These are phyloP conservation scores for Pythium apleroticum DNA, from an alignment of 352 stramenopile genomes.

Conservation along the genomic window DNA sequence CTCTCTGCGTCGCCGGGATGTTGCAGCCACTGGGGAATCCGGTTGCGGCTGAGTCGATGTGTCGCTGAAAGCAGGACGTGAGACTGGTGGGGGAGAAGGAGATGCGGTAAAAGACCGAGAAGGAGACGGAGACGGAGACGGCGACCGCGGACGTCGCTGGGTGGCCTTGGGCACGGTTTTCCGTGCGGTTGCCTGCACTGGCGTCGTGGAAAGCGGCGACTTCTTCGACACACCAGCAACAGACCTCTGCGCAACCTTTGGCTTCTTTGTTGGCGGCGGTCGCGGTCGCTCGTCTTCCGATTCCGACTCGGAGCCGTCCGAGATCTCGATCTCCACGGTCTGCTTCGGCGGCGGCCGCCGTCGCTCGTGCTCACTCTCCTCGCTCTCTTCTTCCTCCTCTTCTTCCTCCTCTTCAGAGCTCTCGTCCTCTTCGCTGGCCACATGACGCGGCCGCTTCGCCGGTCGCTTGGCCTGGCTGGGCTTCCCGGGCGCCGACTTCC, in stretches of 20 bases:
- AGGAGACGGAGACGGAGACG: not conserved
- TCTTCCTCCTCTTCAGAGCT: constrained; percentile 17
- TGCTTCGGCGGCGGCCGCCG: not conserved
- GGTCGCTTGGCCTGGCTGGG: not conserved
- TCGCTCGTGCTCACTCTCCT: constrained; percentile 14
- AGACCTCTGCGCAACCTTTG: not conserved
- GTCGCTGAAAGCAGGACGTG: not conserved
- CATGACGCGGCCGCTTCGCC: not conserved
- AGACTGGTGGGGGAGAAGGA: not conserved
- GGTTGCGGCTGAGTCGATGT: not conserved
- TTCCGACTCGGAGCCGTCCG: constrained; percentile 3
- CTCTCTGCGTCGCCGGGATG: constrained; percentile 20
- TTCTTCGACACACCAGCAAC: not conserved
- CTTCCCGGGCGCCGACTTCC: constrained; percentile 12
- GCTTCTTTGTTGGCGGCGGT: not conserved
- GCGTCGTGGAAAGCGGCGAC: not conserved
- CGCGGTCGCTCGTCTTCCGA: constrained; percentile 12
- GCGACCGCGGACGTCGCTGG: not conserved
- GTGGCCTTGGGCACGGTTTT: not conserved
- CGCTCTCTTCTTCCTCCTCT: not conserved
- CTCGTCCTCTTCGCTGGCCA: not conserved
- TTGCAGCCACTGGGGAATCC: not conserved
- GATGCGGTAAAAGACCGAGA: no score
- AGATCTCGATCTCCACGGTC: constrained; percentile 25
- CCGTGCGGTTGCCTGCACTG: not conserved